Evolutionary conservation across 2,329 filamentous ascomycete genomes (phyloP).

Genomic region (Hypomyces perniciosus): DNA sequence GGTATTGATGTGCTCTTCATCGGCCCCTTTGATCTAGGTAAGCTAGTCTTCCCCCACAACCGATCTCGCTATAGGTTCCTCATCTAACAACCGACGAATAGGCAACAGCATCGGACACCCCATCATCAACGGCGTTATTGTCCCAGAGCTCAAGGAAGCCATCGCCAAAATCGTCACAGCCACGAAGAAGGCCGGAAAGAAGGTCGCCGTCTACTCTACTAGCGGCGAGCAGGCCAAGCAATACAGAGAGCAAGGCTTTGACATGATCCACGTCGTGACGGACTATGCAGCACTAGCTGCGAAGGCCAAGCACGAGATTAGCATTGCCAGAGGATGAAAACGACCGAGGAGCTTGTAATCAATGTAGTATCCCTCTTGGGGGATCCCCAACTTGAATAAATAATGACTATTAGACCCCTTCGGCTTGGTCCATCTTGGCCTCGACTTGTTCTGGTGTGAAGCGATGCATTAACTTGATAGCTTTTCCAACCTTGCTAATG

Average conservation of each 20-base stretch:
- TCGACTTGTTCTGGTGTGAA: constrained; percentile 63
- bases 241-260: constrained; percentile 52
- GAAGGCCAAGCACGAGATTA: constrained; percentile 39
- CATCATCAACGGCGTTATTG: constrained; percentile 54
- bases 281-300: constrained; percentile 48
- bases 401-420: constrained; percentile 21
- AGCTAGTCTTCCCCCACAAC: not conserved
- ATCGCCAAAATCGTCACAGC: constrained; percentile 53
- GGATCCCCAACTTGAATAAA: not conserved
- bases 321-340: constrained; percentile 35
- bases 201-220: constrained; percentile 55
- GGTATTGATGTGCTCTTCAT: constrained; percentile 60
- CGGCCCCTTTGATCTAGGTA: constrained; percentile 59
- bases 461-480: constrained; percentile 71
- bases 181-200: constrained; percentile 57
- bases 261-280: constrained; percentile 55
- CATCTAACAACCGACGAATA: constrained; percentile 16
- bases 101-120: constrained; percentile 57
- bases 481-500: constrained; percentile 49
- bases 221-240: constrained; percentile 49
- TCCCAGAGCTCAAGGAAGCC: constrained; percentile 52
- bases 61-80: not conserved
- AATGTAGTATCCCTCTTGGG: not conserved
- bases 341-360: not conserved
- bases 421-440: constrained; percentile 60